Conservation (phyloP, 306 rosid species). For the Glycine tomentella region DNA sequence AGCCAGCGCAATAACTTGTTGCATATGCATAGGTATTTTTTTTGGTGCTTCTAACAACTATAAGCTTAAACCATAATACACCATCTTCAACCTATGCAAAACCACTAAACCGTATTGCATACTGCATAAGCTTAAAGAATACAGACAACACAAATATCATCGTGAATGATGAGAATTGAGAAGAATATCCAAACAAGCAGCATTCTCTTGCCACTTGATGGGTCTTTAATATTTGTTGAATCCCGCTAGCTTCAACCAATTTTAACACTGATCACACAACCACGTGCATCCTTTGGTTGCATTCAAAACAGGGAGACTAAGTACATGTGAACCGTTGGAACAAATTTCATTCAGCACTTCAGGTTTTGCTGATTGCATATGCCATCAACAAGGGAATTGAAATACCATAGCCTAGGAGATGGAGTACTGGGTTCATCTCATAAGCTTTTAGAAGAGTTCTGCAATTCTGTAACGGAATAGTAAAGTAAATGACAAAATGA, state of each 20-base stretch:
- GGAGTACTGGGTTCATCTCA: slow-evolving; percentile 85
- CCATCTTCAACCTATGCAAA: slow-evolving; percentile 10
- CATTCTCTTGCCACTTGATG: slow-evolving; percentile 5
- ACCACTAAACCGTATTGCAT: slow-evolving; percentile 22
- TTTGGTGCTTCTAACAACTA: background rate
- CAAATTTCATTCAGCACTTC: slow-evolving; percentile 49
- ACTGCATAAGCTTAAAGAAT: slow-evolving; percentile 12
- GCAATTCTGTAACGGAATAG: slow-evolving; percentile 71
- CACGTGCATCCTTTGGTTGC: slow-evolving; percentile 14
- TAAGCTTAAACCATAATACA: too few relatives aligned
- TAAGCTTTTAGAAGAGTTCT: slow-evolving; percentile 79
- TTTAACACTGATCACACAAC: background rate
- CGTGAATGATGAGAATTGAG: background rate
- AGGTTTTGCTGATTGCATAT: slow-evolving; percentile 60
- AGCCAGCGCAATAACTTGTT: slow-evolving; percentile 25
- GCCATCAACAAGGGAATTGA: slow-evolving; percentile 74
- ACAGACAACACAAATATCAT: background rate
- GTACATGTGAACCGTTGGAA: slow-evolving; percentile 16
- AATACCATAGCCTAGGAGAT: slow-evolving; percentile 71
- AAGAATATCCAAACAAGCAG: background rate
- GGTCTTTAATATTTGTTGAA: slow-evolving; percentile 3
- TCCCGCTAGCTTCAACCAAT: slow-evolving; percentile 20
- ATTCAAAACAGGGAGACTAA: background rate
- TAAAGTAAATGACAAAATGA: slow-evolving; percentile 25
- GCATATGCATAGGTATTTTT: background rate